Evolutionary conservation across 192 early-diverging fungal genomes (phyloP).

Genomic region (Podila epigama): DNA sequence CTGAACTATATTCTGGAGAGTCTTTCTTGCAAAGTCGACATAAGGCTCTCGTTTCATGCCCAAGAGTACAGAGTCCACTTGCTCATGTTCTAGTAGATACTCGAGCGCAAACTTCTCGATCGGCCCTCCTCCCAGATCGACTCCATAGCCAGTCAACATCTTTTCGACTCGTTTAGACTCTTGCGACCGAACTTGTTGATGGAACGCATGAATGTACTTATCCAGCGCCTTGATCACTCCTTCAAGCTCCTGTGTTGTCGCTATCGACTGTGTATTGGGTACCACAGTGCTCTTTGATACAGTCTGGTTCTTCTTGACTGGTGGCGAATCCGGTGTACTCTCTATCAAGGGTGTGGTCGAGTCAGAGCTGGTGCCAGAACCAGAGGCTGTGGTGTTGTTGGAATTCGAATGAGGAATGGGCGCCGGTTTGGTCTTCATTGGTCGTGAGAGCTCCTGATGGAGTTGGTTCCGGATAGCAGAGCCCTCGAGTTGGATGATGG

Average conservation of each 20-base stretch:
- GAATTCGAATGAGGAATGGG: not conserved
- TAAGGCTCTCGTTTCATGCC: conserved; percentile 45
- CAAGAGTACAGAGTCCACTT: conserved; percentile 38
- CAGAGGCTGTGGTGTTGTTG: not conserved
- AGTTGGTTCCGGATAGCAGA: conserved; percentile 8
- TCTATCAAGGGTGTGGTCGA: not conserved
- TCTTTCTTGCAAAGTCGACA: conserved; percentile 43
- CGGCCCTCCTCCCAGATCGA: conserved; percentile 19
- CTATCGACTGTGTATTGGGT: too few species aligned
- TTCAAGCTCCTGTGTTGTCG: conserved; percentile 6
- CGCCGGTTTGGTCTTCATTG: not conserved
- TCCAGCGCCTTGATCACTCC: conserved; percentile 15
- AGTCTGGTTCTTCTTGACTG: too few species aligned
- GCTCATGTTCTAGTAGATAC: conserved; percentile 33
- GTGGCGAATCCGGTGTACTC: too few species aligned
- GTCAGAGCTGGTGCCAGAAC: not conserved
- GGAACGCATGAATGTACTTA: conserved; percentile 22
- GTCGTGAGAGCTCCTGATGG: conserved; percentile 19
- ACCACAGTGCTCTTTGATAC: too few species aligned
- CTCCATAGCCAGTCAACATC: conserved; percentile 26
- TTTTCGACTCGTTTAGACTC: conserved; percentile 19
- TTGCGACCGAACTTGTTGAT: conserved; percentile 44
- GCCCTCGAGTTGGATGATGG: conserved; percentile 24
- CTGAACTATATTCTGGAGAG: conserved; percentile 4
- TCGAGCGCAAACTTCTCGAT: conserved; percentile 47